A percentile compares a stretch with the other conserved stretches of the same genome.
Evolutionary conservation across 2,329 filamentous ascomycete species (phyloP).

Genomic region (Ceratocystis cacaofunesta): DNA sequence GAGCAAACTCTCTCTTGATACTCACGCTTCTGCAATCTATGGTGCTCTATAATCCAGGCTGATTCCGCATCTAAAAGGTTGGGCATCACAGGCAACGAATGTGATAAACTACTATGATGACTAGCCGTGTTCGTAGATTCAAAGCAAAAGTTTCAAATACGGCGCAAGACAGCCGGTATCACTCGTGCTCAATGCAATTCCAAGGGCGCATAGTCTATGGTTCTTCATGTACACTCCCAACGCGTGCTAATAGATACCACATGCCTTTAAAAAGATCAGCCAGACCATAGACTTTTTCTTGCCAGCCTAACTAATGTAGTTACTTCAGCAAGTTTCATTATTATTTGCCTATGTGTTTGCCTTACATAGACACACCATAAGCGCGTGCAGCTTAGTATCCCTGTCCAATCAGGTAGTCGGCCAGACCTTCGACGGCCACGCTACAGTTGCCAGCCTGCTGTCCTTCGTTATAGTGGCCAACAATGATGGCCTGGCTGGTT

Average conservation of each 20-base stretch:
- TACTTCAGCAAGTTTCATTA: neutral
- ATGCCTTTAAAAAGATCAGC: neutral
- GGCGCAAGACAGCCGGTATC: too few relatives aligned
- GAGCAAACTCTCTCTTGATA: too few relatives aligned
- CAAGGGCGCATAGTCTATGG: too few relatives aligned
- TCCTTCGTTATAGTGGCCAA: constrained; percentile 70
- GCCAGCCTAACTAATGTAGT: neutral
- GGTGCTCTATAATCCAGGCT: too few relatives aligned
- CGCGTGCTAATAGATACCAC: neutral
- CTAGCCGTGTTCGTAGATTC: too few relatives aligned
- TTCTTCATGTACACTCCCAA: too few relatives aligned
- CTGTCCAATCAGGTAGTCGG: constrained; percentile 68
- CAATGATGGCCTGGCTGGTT: constrained; percentile 74
- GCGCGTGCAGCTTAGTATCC: constrained; percentile 48
- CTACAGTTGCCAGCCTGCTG: constrained; percentile 61
- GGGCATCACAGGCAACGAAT: too few relatives aligned
- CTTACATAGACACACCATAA: neutral
- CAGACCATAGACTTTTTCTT: neutral
- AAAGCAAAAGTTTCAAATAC: too few relatives aligned
- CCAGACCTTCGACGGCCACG: constrained; percentile 66
- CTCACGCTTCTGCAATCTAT: too few relatives aligned
- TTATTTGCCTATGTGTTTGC: neutral
- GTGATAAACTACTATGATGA: too few relatives aligned
- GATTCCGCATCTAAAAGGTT: too few relatives aligned
- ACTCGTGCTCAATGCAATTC: too few relatives aligned